These are phyloP conservation scores for Ustilago cynodontis DNA, from an alignment of 1,284 basidiomycete genomes.

Conservation along the genomic window DNA sequence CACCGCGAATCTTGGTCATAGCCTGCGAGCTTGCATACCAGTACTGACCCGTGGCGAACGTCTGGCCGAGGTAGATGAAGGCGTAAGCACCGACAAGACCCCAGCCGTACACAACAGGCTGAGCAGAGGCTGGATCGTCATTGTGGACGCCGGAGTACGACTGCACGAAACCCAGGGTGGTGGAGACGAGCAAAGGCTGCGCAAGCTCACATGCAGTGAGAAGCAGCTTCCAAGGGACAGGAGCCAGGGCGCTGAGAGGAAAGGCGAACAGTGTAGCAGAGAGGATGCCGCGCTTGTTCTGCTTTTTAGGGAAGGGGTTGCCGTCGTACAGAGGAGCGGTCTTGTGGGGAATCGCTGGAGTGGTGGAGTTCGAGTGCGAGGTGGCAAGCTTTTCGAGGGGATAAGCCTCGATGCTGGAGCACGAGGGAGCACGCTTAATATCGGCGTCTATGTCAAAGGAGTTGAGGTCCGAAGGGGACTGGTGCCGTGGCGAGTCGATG, in stretches of 20 bases:
- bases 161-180: slow-evolving; percentile 60
- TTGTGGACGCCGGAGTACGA: slow-evolving; percentile 23
- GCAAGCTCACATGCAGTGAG: slow-evolving; percentile 49
- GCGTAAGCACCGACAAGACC: slow-evolving; percentile 63
- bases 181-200: slow-evolving; percentile 57
- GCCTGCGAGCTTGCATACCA: slow-evolving; percentile 50
- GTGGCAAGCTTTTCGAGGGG: slow-evolving; percentile 31
- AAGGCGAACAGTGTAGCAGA: slow-evolving; percentile 47
- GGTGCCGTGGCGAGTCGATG: background rate
- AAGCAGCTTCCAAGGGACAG: slow-evolving; percentile 53
- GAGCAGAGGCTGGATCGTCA: slow-evolving; percentile 20
- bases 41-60: slow-evolving; percentile 54
- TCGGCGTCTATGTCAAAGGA: background rate
- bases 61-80: slow-evolving; percentile 56
- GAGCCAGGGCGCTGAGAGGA: slow-evolving; percentile 45
- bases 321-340: slow-evolving; percentile 1
- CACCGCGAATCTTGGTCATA: slow-evolving; percentile 55
- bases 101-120: slow-evolving; percentile 61
- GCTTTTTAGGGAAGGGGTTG: slow-evolving; percentile 26
- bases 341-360: background rate
- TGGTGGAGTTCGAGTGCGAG: background rate
- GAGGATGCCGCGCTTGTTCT: slow-evolving; percentile 31
- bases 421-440: slow-evolving; percentile 18
- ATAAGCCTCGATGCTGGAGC: slow-evolving; percentile 22
- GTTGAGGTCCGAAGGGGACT: background rate